Evolutionary conservation across 352 stramenopile genomes (phyloP).

Genomic region (Globisporangium barbulae): DNA sequence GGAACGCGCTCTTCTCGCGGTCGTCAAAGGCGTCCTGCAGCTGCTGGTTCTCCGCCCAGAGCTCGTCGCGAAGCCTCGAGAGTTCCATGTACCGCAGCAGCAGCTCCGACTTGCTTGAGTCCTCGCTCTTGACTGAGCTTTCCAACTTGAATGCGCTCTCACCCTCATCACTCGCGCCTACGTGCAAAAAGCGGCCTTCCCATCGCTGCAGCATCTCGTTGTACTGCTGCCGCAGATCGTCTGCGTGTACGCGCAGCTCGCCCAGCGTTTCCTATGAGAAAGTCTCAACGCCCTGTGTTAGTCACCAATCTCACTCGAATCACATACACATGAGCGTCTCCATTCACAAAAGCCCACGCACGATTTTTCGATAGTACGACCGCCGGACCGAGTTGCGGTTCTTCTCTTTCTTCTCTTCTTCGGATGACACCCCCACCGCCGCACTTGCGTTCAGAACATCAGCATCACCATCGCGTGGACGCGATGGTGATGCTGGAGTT

Average conservation of each 20-base stretch:
- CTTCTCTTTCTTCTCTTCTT: constrained; percentile 52
- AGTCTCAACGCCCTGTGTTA: not conserved
- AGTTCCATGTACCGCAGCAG: constrained; percentile 51
- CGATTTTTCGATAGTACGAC: constrained; percentile 54
- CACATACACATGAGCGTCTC: not conserved
- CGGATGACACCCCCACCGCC: constrained; percentile 11
- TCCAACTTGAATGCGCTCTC: constrained; percentile 14
- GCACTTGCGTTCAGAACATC: not conserved
- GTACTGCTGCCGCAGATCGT: constrained; percentile 49
- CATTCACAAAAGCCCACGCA: constrained; percentile 14
- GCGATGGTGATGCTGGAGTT: not conserved
- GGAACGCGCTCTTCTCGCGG: constrained; percentile 49
- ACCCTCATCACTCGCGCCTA: constrained; percentile 27
- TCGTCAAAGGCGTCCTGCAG: constrained; percentile 51
- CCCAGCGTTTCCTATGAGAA: constrained; percentile 40
- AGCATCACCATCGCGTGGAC: not conserved
- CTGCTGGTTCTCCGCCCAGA: constrained; percentile 54
- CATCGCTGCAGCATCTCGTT: constrained; percentile 38
- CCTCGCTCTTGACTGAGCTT: constrained; percentile 1
- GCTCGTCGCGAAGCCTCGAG: constrained; percentile 35
- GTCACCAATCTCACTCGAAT: not conserved
- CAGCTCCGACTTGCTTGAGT: constrained; percentile 29
- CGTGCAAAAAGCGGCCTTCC: constrained; percentile 26
- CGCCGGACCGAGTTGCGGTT: constrained; percentile 54
- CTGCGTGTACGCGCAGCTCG: constrained; percentile 36